Base-by-base conservation (phyloP, 1,284 basidiomycete species). In the Cryptococcus sp. region DNA sequence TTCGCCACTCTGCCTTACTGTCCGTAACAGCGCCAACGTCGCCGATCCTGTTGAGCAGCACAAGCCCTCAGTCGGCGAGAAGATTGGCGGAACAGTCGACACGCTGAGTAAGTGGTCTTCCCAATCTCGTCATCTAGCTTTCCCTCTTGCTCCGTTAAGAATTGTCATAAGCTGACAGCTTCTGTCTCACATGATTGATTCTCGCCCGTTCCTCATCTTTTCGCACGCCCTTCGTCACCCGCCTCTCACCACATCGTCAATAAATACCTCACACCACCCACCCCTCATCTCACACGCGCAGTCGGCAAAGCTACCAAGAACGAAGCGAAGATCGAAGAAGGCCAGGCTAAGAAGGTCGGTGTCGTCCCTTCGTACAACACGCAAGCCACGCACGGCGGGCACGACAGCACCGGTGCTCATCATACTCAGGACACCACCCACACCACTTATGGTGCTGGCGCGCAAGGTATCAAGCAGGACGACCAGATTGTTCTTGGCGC, bases 271-370 rank as follows among this genome's bases (percentile, higher is more conserved):
- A 43, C 39, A 13, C 6, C 26, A 45, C 22, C 3, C 5, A 34
- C 29, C 8, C 8, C 29, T 5, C 29, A 2, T 4, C 29, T 10
- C 8, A 53, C 25, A 50, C 49, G n/a, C 17, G 16, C 20, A 62
- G 64, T 66, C 45, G 65, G 65, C 23, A 69, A 69, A 49, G 58
- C 44, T 22, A 69, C 67, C 55, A 49, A 59, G 54, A 67, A 69
- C 62, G 61, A 59, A 25, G 55, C 48, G 49, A 69, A 69, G 53
- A 62, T 66, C 44, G 58, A 54, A 26, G 61, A 68, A 48, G 67
- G 67, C 5, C 46, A 66, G 43, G 59, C 64, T 37, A 64, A 66
- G 65, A 59, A 58, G 40, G 25, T 55, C 26, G 65, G 65, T 25
- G 41, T 19, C n/a, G n/a, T 22, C 2, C 41, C 22, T 15, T 22